Conservation (phyloP, 2,329 filamentous ascomycete genomes). For the Teratosphaeria gauchensis region DNA sequence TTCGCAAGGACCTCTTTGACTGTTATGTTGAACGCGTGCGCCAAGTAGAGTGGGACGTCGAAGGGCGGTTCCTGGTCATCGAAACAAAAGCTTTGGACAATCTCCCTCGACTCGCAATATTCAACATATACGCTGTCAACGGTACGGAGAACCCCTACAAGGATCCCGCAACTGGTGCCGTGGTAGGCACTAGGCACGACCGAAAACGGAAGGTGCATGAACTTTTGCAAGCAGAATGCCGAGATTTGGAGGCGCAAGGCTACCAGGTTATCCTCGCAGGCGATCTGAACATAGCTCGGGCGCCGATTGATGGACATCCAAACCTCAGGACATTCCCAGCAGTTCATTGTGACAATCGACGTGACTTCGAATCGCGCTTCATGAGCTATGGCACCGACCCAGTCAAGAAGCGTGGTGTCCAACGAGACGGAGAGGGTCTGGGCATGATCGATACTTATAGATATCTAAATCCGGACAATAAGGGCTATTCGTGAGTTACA, state of each 20-base stretch:
- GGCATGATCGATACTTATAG: conserved; percentile 40
- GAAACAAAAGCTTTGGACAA: conserved; percentile 23
- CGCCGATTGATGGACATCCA: conserved; percentile 37
- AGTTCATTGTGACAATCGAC: conserved; percentile 42
- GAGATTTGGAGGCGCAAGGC: conserved; percentile 31
- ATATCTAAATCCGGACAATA: conserved; percentile 32
- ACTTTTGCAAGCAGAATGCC: conserved; percentile 36
- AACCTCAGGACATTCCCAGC: conserved; percentile 35
- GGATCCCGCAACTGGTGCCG: conserved; percentile 32
- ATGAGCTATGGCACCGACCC: conserved; percentile 20
- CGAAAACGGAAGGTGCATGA: conserved; percentile 42
- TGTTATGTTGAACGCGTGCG: conserved; percentile 24
- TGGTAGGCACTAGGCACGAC: conserved; percentile 41
- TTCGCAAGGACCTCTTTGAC: conserved; percentile 35
- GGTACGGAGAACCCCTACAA: conserved; percentile 41
- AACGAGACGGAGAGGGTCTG: conserved; percentile 14
- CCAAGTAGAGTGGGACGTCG: conserved; percentile 41
- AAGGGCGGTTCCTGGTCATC: conserved; percentile 43
- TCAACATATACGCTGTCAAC: conserved; percentile 45
- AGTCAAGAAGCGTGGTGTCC: conserved; percentile 4
- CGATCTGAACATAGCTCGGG: conserved; percentile 44
- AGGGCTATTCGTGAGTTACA: conserved; percentile 23
- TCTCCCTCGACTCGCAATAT: conserved; percentile 32
- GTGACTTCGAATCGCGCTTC: conserved; percentile 43
- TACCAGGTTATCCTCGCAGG: conserved; percentile 41